A percentile compares a stretch with the other conserved stretches of the same genome.
Conservation (phyloP, 768 basidiomycete genomes). For the Mycena indigotica region DNA sequence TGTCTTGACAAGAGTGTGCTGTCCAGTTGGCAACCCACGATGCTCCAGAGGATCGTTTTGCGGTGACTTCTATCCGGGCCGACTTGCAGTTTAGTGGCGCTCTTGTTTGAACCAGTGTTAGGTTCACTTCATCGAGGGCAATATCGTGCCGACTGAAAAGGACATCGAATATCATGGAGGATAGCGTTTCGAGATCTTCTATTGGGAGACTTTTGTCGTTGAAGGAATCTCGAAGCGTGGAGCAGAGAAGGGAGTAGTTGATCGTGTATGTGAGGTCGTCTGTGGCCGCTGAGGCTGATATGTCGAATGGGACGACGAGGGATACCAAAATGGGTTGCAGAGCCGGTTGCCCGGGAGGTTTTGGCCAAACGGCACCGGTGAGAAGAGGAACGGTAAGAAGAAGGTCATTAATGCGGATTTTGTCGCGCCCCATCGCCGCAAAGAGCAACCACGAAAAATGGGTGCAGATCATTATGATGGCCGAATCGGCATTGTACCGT, state of each 20-base stretch:
- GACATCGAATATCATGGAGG: constrained; percentile 40
- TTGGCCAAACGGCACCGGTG: constrained; percentile 50
- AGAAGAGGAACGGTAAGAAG: constrained; percentile 42
- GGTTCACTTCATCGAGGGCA: constrained; percentile 33
- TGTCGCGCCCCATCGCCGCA: background rate
- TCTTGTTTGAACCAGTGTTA: constrained; percentile 52
- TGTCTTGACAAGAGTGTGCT: constrained; percentile 34
- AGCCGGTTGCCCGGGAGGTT: constrained; percentile 30
- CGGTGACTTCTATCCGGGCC: constrained; percentile 42
- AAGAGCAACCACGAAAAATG: background rate
- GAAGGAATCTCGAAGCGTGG: constrained; percentile 32
- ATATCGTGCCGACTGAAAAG: constrained; percentile 32
- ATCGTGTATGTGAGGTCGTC: constrained; percentile 63
- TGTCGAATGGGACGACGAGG: constrained; percentile 52
- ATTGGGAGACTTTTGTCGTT: constrained; percentile 31
- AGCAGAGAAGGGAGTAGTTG: constrained; percentile 60
- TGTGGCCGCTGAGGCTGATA: constrained; percentile 47
- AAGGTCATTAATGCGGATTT: constrained; percentile 53
- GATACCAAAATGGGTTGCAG: constrained; percentile 58
- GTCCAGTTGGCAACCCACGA: constrained; percentile 27
- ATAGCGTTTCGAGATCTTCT: constrained; percentile 48
- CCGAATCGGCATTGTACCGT: background rate
- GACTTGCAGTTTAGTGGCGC: constrained; percentile 54
- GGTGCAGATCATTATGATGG: background rate
- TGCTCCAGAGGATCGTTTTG: constrained; percentile 22